phyloP scores from a whole-genome alignment of 140 eudicot species.

The Bidens hawaiensis region DNA sequence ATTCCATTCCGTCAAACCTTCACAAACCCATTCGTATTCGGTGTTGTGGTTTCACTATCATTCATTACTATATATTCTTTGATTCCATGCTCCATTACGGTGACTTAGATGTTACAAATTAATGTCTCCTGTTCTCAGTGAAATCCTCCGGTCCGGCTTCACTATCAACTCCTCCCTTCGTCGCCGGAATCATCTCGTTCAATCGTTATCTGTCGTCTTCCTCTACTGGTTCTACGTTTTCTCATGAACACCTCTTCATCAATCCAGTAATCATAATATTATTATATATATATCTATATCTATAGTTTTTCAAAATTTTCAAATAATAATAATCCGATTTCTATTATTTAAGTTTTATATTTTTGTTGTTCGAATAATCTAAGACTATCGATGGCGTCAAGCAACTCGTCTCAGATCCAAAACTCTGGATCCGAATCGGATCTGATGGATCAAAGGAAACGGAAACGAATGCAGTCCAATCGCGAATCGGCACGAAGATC shows the following conservation, averaged over 20 bases:
- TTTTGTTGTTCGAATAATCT: background rate
- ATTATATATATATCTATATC: background rate
- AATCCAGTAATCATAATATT: background rate
- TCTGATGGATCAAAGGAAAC: slow-evolving; percentile 71
- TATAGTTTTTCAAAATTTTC: background rate
- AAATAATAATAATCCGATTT: background rate
- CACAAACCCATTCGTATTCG: background rate
- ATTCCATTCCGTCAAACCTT: background rate
- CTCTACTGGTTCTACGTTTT: slow-evolving; percentile 98
- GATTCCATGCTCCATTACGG: slow-evolving; percentile 14
- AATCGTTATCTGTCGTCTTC: slow-evolving; percentile 82
- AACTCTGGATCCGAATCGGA: slow-evolving; percentile 80
- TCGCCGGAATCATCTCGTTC: slow-evolving; percentile 92
- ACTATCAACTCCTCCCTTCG: slow-evolving; percentile 71
- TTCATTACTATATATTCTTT: too few relatives aligned
- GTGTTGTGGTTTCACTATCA: too few relatives aligned
- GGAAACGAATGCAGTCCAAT: slow-evolving; percentile 86
- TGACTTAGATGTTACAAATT: slow-evolving; percentile 37
- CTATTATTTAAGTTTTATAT: background rate
- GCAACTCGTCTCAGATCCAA: slow-evolving; percentile 54
- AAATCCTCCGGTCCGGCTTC: slow-evolving; percentile 75
- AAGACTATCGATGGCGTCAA: slow-evolving; percentile 84
- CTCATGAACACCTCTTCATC: slow-evolving; percentile 42
- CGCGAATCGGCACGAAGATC: slow-evolving; percentile 94
- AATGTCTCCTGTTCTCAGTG: slow-evolving; percentile 92